phyloP scores from a whole-genome alignment of 2,329 filamentous ascomycete species.

The Metarhizium humberi region DNA sequence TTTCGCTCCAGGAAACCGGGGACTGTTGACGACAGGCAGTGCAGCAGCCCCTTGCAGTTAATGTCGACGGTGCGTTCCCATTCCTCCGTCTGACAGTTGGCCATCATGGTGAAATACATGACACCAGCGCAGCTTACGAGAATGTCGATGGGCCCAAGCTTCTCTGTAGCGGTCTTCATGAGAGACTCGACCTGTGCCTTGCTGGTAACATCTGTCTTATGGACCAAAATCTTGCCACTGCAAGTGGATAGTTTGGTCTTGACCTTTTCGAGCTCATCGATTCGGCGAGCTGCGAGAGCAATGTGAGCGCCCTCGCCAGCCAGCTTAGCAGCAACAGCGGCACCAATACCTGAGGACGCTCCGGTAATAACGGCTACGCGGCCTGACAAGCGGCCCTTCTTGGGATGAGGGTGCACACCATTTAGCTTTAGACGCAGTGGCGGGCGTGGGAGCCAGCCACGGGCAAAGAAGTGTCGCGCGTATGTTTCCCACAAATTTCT shows the following conservation, averaged over 20 bases:
- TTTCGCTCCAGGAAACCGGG: constrained; percentile 64
- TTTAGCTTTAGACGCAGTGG: constrained; percentile 38
- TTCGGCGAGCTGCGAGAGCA: constrained; percentile 61
- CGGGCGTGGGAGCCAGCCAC: constrained; percentile 63
- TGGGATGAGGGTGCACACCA: constrained; percentile 7
- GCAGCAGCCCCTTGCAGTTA: constrained; percentile 74
- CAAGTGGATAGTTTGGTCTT: constrained; percentile 48
- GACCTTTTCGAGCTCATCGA: constrained; percentile 57
- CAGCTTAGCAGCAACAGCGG: constrained; percentile 60
- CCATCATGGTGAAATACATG: constrained; percentile 88
- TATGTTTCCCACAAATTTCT: constrained; percentile 65
- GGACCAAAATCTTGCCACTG: constrained; percentile 57
- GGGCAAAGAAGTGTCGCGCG: constrained; percentile 68
- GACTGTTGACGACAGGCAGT: constrained; percentile 61
- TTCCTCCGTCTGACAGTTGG: constrained; percentile 61
- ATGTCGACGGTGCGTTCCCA: constrained; percentile 79
- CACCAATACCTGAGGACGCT: constrained; percentile 71
- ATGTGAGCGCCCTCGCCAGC: constrained; percentile 64
- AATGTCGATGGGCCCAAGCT: constrained; percentile 67
- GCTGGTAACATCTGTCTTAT: constrained; percentile 64
- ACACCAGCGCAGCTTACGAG: constrained; percentile 74
- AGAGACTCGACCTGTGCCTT: constrained; percentile 57
- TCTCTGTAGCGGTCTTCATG: constrained; percentile 44
- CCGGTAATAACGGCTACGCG: constrained; percentile 70
- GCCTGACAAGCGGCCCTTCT: constrained; percentile 53